Base-by-base conservation (phyloP, 2,329 filamentous ascomycete genomes). In the Colletotrichum shisoi region DNA sequence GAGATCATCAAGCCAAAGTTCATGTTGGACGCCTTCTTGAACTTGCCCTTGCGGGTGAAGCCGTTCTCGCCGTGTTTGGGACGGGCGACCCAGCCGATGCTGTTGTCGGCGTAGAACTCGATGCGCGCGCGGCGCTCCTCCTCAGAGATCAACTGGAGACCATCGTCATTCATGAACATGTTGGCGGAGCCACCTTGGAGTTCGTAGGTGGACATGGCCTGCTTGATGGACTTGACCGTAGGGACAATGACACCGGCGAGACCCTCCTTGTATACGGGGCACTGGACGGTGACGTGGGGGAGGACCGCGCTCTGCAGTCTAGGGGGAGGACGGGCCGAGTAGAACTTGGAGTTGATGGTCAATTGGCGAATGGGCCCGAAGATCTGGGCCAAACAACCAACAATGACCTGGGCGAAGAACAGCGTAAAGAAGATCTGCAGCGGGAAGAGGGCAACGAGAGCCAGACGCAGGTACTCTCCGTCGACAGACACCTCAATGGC, bases 241-340 rank as follows among this genome's bases (percentile, higher is more conserved):
- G 91, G 91, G 21, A 84, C 85, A 73, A 94, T 93, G 76, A 96
- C 92, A 69, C 83, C 87, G 42, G 80, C 80, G 3, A 96, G 83
- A 70, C 92, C 91, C 76, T 96, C 92, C 77, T 94, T 95, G 81
- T 95, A 96, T 0, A 96, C 91, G 4, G 92, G 92, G 76, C 91
- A 94, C 74, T 96, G 92, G 48, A 96, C 91, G 3, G 91, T 94
- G 70, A 92, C 83, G 74, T 92, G 91, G 2, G 90, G 91, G 17
- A 94, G 83, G 31, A 81, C 74, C 7, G 79, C 73, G 1, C 78
- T 80, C 63, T 85, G 84, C 34, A 93, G 77, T 54, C 90, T 82
- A 21, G 85, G 84, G 1, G 89, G 88, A 9, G 89, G 84, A n/a
- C 84, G 82, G 1, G 90, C 92, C 0, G 92, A 94, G 79, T 91